Percentiles rank a stretch among this genome's conserved stretches.
phyloP scores from a whole-genome alignment of 2,329 filamentous ascomycete species.

The Monilinia polystroma region DNA sequence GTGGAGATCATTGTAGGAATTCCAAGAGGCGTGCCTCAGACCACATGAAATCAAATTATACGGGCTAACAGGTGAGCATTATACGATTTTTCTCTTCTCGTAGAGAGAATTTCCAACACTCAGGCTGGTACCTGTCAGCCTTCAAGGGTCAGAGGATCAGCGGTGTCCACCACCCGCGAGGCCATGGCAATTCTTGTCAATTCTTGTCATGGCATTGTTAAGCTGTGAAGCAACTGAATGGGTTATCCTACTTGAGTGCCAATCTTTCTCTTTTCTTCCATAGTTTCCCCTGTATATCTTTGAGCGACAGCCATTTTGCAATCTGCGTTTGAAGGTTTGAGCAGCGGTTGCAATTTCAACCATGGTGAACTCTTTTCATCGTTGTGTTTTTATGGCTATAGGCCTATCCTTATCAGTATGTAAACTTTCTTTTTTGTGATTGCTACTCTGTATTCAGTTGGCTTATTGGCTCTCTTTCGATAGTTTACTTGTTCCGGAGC shows the following conservation, averaged over 20 bases:
- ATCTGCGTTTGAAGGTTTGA: background rate
- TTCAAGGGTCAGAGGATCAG: slow-evolving; percentile 19
- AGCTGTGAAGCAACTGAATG: slow-evolving; percentile 8
- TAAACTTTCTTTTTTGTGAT: background rate
- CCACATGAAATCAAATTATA: background rate
- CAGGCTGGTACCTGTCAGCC: slow-evolving; percentile 17
- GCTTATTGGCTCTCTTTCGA: slow-evolving; percentile 17
- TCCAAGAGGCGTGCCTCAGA: background rate
- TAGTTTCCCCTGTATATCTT: slow-evolving; percentile 13
- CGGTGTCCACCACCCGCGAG: background rate
- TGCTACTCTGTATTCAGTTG: background rate
- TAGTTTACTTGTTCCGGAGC: slow-evolving; percentile 23
- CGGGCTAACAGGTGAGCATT: slow-evolving; percentile 6
- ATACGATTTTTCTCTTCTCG: background rate
- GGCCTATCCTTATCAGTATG: slow-evolving; percentile 16
- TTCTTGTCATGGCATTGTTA: slow-evolving; percentile 11
- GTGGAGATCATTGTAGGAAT: slow-evolving; percentile 9
- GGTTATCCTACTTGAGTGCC: background rate
- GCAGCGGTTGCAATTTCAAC: background rate
- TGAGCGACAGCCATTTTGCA: slow-evolving; percentile 6
- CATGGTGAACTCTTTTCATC: slow-evolving; percentile 17
- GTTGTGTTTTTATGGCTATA: background rate
- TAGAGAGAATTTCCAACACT: background rate
- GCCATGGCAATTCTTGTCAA: slow-evolving; percentile 7
- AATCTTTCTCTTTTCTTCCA: background rate